Percentiles rank a stretch among this genome's conserved stretches.
Evolutionary conservation across 2,329 filamentous ascomycete species (phyloP).

Genomic region (Cytospora schulzeri): DNA sequence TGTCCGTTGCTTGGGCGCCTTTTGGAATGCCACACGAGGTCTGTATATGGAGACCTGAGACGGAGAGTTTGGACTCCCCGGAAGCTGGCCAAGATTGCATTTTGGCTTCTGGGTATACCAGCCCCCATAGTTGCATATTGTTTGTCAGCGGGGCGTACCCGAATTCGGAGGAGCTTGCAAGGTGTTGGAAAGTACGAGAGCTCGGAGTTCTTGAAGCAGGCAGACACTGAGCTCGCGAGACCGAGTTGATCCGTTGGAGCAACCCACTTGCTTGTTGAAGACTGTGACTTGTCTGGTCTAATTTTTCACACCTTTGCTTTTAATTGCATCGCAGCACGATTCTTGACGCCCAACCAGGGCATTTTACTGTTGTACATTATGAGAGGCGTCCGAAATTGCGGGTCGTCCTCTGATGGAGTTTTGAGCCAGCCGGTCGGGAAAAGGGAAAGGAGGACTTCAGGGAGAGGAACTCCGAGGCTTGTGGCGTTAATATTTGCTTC

Average conservation of each 20-base stretch:
- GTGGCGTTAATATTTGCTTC: slow-evolving; percentile 20
- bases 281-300: neutral
- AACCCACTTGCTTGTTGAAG: neutral
- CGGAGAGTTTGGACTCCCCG: neutral
- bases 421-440: slow-evolving; percentile 2
- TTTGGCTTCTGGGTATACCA: slow-evolving; percentile 11
- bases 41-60: neutral
- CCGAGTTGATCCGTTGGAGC: neutral
- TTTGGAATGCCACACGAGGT: neutral
- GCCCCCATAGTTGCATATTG: neutral
- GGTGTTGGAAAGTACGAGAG: neutral
- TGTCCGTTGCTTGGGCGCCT: neutral
- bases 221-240: too few species aligned
- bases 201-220: neutral
- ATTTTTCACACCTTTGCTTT: too few species aligned
- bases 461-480: slow-evolving; percentile 7
- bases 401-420: slow-evolving; percentile 21
- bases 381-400: neutral
- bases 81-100: neutral
- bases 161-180: neutral
- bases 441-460: neutral
- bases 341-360: neutral
- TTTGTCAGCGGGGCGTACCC: neutral
- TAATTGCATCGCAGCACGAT: neutral
- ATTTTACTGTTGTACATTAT: slow-evolving; percentile 16